Evolutionary conservation across 2,329 filamentous ascomycete genomes (phyloP), one percentile per base, ranked within the genome.

Genomic region (Claviceps cyperi): DNA sequence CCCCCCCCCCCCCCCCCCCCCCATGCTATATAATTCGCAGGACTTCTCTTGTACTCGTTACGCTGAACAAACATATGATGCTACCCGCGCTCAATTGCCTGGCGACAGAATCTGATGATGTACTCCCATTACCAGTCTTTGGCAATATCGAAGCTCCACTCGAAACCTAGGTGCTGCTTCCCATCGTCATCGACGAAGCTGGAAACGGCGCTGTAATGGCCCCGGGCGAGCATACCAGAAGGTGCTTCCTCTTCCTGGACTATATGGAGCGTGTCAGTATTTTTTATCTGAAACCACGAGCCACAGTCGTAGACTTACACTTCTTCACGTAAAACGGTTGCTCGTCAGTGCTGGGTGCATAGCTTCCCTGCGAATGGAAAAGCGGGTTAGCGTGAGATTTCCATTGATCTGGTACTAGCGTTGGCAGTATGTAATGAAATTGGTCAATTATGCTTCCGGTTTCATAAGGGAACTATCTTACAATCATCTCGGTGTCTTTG

Each of bases 401-500:
- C 17, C 1, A 22, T 15, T 36, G 3, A 32, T 32, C 28, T 9
- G 28, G 28, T 32, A 11, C 9, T 32, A 32, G 28, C 28, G 28
- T 32, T 32, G 28, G 28, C 28, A 32, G 28, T 32, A 11, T 28
- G 28, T 28, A 11, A 32, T 32, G 28, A 32, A 32, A 32, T 32
- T 32, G 28, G 1, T 4, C 28, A 32, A 32, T n/a, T n/a, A n/a
- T 32, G 28, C 28, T 11, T 32, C 28, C 9, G 9, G 11, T 11
- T 11, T 32, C 28, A 3, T 9, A 4, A 9, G 28, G 9, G 28
- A 32, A 32, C 28, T 6, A 24, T 39, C 50, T 50, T 38, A 92
- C 89, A 77, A 98, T 85, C 92, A 98, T 98, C 74, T 97, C 91
- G 60, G 94, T 86, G 62, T 92, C 85, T 79, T 96, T 98, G 73